Base-by-base conservation (phyloP, 2,329 filamentous ascomycete species). In the Aspergillus sp. region DNA sequence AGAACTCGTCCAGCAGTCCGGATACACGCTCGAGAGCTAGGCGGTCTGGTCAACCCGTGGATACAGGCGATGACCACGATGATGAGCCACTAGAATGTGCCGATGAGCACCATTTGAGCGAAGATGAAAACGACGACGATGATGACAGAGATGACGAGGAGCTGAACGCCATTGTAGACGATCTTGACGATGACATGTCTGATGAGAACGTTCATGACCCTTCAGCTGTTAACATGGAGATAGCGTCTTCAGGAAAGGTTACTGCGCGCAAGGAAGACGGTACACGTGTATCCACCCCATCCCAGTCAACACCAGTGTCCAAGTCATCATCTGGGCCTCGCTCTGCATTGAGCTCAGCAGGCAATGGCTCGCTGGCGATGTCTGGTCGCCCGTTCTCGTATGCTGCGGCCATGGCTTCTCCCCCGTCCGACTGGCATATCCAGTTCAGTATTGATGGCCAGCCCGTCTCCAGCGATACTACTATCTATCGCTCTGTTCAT, bases 341-440 rank as follows among this genome's bases (percentile, higher is more conserved):
- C 54, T 62, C 70, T 15, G 59, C 64, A 4, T 57, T 65, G 5
- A 62, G 62, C 19, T 61, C 67, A 4, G 61, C 58, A 24, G 61
- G 62, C 6, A 66, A 64, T 67, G 62, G 75, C 51, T 78, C 85
- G 0, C 79, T 87, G 15, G 83, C 87, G 2, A 75, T 64, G 69
- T 73, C 79, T 34, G 73, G 75, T 9, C 83, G 88, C 9, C 83
- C 88, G 2, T 86, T 91, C 75, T 91, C 92, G 0, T 96, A 97
- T 73, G 89, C 92, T 22, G 89, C 90, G 52, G 91, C 91, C 4
- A 84, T 96, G 52, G 90, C 93, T 65, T 81, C 90, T 13, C 80
- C 86, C 0, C 91, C 93, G 1, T 89, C 96, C 70, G 93, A 98
- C 70, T 99, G 95, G 95, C 93, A 99, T 68, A 92, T 99, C 60